Conservation (phyloP, 2,329 filamentous ascomycete species). For the Phyllosticta ampelicida region DNA sequence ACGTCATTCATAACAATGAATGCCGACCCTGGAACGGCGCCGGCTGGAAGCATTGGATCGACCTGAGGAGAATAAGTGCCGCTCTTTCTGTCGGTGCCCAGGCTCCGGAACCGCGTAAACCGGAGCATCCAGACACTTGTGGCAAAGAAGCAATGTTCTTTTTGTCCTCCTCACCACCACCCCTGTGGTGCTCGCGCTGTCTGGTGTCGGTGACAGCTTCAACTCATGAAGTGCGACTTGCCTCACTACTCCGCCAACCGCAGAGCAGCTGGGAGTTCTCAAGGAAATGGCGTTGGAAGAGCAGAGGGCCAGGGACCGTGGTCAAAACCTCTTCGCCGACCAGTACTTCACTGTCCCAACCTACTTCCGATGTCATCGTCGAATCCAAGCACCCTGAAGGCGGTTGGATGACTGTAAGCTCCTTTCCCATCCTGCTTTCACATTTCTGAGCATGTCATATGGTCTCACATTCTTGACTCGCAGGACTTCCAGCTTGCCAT, state of each 20-base stretch:
- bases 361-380: conserved; percentile 27
- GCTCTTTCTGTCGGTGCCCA: too few relatives aligned
- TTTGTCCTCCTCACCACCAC: background rate
- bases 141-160: too few relatives aligned
- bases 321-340: conserved; percentile 12
- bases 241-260: too few relatives aligned
- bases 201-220: conserved; percentile 14
- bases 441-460: background rate
- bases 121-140: too few relatives aligned
- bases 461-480: background rate
- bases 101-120: too few relatives aligned
- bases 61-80: too few relatives aligned
- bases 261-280: conserved; percentile 12
- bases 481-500: conserved; percentile 1
- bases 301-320: conserved; percentile 5
- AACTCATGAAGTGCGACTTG: too few relatives aligned
- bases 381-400: conserved; percentile 13
- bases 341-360: conserved; percentile 17
- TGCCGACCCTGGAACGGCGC: too few relatives aligned
- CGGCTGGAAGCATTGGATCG: too few relatives aligned
- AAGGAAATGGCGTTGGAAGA: conserved; percentile 14
- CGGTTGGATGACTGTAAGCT: conserved; percentile 11
- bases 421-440: background rate
- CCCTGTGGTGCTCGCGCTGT: too few relatives aligned
- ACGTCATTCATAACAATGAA: too few relatives aligned